Base-by-base conservation (phyloP, 352 stramenopile species). In the Elongisporangium undulatum region DNA sequence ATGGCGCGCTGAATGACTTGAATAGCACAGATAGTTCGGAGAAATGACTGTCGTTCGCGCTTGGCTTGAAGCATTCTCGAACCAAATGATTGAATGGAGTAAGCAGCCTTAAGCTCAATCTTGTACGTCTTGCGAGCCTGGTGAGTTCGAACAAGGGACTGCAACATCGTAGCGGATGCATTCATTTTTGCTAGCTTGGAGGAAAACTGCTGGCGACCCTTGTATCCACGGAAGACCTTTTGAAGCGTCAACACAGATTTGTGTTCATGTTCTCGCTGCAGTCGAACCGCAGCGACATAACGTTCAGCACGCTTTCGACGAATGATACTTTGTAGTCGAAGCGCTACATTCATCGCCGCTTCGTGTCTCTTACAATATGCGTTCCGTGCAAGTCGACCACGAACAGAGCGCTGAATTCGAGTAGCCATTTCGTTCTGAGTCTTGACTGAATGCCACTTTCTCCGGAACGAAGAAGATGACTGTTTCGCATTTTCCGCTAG, bases 401-500 rank as follows among this genome's bases (percentile, higher is more conserved):
- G 71, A n/a, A 72, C 58, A 22, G 56, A 52, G 7, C 66, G 75
- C 50, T 85, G 75, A 61, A 87, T 82, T 3, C 63, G 64, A 34
- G 62, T 66, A 6, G 69, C 77, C 77, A 88, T 82, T 2, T 74
- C 56, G 26, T 73, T 72, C 45, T 79, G 73, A 0, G 60, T 63
- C 55, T 41, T 41, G 1, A 41, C 29, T 9, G 29, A 41, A 13
- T 41, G 29, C 29, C 29, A 41, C 29, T 41, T 41, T 15, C 29
- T 41, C 8, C 22, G 16, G 13, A 20, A 22, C 34, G 48, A 58
- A 63, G 38, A 61, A 68, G 76, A 51, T 16, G 58, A n/a, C 13
- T 22, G 22, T 6, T 13, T 41, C 22, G 38, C 13, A 53, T 24
- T 20, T n/a, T 56, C 53, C 45, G 69, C 52, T 23, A 56, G 15